Conservation (phyloP, 2,329 filamentous ascomycete genomes). For the Fusarium sp. region DNA sequence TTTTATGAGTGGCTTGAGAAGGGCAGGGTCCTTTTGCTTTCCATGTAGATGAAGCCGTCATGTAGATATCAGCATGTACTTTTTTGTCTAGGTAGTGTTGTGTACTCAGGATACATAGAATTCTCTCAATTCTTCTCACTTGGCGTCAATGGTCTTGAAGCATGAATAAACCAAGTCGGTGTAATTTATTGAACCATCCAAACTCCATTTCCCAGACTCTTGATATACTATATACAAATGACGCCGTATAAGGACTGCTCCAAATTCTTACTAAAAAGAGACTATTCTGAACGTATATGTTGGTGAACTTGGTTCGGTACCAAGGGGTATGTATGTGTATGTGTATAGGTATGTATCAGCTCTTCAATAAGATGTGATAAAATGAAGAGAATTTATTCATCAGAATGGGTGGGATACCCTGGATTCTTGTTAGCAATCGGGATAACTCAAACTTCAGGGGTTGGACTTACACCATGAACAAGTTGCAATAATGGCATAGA, state of each 20-base stretch:
- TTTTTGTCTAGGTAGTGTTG: neutral
- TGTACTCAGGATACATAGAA: neutral
- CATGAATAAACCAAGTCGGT: neutral
- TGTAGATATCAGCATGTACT: neutral
- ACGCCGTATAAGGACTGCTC: neutral
- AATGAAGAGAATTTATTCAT: conserved; percentile 5
- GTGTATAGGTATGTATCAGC: neutral
- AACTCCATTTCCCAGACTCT: neutral
- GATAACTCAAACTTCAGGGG: neutral
- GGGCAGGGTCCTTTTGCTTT: neutral
- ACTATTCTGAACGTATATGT: neutral
- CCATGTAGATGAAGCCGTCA: neutral
- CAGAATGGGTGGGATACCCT: conserved; percentile 35
- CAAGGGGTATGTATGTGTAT: neutral
- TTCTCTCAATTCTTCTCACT: neutral
- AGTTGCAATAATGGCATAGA: conserved; percentile 80
- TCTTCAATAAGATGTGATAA: neutral
- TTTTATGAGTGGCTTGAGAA: neutral
- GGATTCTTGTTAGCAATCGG: conserved; percentile 11
- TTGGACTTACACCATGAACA: conserved; percentile 66
- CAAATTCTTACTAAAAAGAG: neutral
- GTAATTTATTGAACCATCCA: neutral
- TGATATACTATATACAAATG: neutral
- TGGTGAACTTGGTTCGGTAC: neutral
- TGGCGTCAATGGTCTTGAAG: neutral